A percentile compares a stretch with the other conserved stretches of the same genome.
phyloP scores from a whole-genome alignment of 2,329 filamentous ascomycete species.

The Paecilomyces niveus region DNA sequence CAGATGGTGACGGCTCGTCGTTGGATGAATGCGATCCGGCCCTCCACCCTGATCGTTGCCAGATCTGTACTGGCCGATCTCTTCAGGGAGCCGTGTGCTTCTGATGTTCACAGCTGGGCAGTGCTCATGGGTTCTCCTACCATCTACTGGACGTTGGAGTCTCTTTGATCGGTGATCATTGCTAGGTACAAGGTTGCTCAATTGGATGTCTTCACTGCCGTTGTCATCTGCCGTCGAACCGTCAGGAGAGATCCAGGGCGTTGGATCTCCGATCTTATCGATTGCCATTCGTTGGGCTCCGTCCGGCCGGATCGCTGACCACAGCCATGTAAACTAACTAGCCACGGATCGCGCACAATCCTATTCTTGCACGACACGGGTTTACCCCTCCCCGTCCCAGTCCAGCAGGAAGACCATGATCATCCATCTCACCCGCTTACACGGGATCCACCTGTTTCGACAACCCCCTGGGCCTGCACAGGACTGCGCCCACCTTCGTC shows the following conservation, averaged over 20 bases:
- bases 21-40: slow-evolving; percentile 11
- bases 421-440: background rate
- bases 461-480: background rate
- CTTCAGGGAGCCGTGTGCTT: slow-evolving; percentile 1
- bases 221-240: background rate
- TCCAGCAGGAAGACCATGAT: background rate
- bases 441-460: background rate
- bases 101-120: background rate
- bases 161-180: background rate
- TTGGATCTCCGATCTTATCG: slow-evolving; percentile 1
- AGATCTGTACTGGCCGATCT: slow-evolving; percentile 11
- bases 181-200: background rate
- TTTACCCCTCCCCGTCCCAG: background rate
- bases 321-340: background rate
- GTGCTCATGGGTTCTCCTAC: background rate
- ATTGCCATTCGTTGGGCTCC: background rate
- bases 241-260: slow-evolving; percentile 1
- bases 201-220: background rate
- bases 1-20: background rate
- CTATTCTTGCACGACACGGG: slow-evolving; percentile 1
- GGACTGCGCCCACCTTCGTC: background rate
- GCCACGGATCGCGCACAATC: slow-evolving; percentile 1
- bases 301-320: background rate
- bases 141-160: background rate
- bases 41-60: slow-evolving; percentile 16